Base-by-base conservation (phyloP, 1,284 basidiomycete genomes). In the Austropuccinia psidii region DNA sequence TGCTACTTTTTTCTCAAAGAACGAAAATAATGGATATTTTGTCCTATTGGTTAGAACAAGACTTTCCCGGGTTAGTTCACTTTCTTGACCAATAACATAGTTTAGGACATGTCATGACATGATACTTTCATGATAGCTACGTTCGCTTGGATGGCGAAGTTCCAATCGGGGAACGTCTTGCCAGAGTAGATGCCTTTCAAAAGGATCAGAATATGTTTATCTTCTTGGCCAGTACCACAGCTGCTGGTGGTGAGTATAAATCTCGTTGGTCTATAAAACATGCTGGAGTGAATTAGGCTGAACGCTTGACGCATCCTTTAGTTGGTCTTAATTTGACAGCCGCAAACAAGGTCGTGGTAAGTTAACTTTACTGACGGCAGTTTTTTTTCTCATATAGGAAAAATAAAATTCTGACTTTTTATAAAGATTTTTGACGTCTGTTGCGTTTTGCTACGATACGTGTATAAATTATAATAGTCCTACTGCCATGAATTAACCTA, bases 11-110 rank as follows among this genome's bases (percentile, higher is more conserved):
- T 41, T 72, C 68, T 3, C 68, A 72, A 39, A 49, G 45, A 24
- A 72, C 68, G 11, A 61, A 72, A 33, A 72, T 72, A 57, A 72
- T 72, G 68, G 68, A 72, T 29, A 72, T 72, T 37, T 21, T 72
- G 27, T 47, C 49, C 17, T 72, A 72, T 29, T 72, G 68, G 68
- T 29, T 72, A 8, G 54, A 72, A n/a, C 58, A 72, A 61, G 57
- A 61, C 61, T 72, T 72, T 54, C 57, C 58, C 27, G 68, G 58
- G 68, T 72, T 29, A 21, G 68, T 49, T 61, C 27, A 8, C 24
- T 19, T 67, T 67, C 15, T 33, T 19, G n/a, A 1, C 13, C 4
- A 47, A 49, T 29, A 35, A 31, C 13, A 8, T 13, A 37, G 35
- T 33, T 60, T 8, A 52, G 35, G 31, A 21, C 29, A 24, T 33